Conservation (phyloP, 371 early-diverging fungal genomes). For the Mortierella sp. region DNA sequence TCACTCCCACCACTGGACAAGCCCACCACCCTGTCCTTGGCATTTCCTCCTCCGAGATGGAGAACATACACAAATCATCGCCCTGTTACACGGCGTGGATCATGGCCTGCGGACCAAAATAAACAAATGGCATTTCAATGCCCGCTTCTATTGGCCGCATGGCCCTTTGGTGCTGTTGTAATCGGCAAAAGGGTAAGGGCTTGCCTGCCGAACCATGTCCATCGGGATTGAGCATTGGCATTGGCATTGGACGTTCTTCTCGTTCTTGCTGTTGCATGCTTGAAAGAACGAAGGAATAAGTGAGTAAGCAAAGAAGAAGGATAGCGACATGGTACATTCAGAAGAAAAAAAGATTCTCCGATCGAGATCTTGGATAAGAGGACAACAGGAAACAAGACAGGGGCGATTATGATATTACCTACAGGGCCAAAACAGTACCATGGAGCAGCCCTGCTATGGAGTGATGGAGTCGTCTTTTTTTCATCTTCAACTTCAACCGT, state of each 20-base stretch:
- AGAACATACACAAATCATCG: background rate
- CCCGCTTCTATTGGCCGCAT: slow-evolving; percentile 2
- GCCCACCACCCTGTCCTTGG: too few species aligned
- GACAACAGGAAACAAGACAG: background rate
- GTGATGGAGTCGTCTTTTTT: background rate
- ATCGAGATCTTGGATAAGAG: background rate
- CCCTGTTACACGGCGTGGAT: background rate
- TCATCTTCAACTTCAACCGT: background rate
- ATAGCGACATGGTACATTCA: background rate
- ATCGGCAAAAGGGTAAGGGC: background rate
- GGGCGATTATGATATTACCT: background rate
- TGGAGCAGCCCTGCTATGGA: background rate
- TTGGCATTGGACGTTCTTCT: background rate
- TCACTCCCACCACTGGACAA: too few species aligned
- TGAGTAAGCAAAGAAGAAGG: background rate
- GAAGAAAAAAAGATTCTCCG: background rate
- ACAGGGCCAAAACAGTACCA: too few species aligned
- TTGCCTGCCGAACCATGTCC: too few species aligned
- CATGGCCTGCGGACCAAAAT: background rate
- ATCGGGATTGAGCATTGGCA: background rate
- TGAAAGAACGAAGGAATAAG: background rate
- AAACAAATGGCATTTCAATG: background rate
- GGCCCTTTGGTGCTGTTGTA: slow-evolving; percentile 9
- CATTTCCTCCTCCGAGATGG: background rate
- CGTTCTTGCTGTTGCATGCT: background rate